Base-by-base conservation (phyloP, 768 basidiomycete species). In the Candolleomyces aberdarensis region DNA sequence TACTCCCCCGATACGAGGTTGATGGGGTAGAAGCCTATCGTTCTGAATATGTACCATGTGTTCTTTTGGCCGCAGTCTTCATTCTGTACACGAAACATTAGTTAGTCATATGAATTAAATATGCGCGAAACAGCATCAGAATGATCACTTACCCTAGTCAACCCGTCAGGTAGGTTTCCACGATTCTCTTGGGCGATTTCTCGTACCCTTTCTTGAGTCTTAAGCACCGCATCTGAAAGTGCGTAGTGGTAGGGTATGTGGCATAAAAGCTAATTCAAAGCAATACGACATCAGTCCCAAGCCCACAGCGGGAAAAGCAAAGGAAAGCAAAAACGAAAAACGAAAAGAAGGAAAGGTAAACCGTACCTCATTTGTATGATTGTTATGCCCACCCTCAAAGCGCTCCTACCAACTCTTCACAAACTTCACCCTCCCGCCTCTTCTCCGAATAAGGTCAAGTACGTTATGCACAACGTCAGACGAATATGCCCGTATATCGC, bases 31-130 rank as follows among this genome's bases (percentile, higher is more conserved):
- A 94, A 90, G 1, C 92, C 91, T 71, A 94, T 79, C 0, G 90
- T 84, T 52, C 85, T 87, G 74, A 92, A 93, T 15, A 93, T 80
- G 65, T 87, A 93, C 92, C 92, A 94, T 26, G 26, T 3, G 66
- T 88, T 91, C 92, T 93, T 94, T 70, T 94, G 92, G 1, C 92
- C 91, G 63, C 91, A 93, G 68, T 94, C 92, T 70, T 94, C 92
- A 65, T 94, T 94, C 88, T 92, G 58, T 10, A 49, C 32, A 43
- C 51, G 29, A 58, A 32, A 55, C 3, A 29, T 29, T n/a, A 40
- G 17, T 22, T 26, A n/a, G 3, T 26, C 26, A 3, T 2, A 17
- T 15, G 36, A 26, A 44, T 31, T n/a, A 15, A 29, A 48, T n/a
- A 41, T n/a, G n/a, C 15, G 55, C 47, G 22, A 40, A 2, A 26